Conservation (phyloP, 495 filamentous ascomycete genomes). For the Penicillium cinerascens region DNA sequence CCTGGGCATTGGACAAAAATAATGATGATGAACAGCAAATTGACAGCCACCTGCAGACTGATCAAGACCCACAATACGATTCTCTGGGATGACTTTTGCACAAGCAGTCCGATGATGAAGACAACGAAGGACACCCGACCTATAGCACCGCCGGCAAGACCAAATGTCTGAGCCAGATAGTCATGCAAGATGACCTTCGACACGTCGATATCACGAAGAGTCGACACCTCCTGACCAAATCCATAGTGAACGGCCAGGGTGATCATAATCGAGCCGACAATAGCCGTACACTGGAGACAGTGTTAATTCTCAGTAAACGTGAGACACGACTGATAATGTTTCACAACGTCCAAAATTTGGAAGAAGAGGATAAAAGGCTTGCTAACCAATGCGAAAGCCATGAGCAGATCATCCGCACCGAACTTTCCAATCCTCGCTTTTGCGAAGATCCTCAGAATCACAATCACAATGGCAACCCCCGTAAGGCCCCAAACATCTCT, state of each 20-base stretch:
- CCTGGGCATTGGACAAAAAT: slow-evolving; percentile 38
- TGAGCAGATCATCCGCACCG: slow-evolving; percentile 25
- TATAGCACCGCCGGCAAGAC: slow-evolving; percentile 18
- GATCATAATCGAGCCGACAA: slow-evolving; percentile 23
- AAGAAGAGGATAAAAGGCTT: not conserved
- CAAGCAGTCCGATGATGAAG: slow-evolving; percentile 38
- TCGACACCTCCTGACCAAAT: slow-evolving; percentile 18
- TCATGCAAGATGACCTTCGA: slow-evolving; percentile 25
- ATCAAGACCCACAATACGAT: slow-evolving; percentile 34
- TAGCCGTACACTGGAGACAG: slow-evolving; percentile 16
- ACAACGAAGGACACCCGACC: slow-evolving; percentile 38
- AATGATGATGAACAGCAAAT: slow-evolving; percentile 31
- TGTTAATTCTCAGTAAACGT: not conserved
- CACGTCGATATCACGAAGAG: slow-evolving; percentile 3
- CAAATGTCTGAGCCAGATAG: slow-evolving; percentile 26
- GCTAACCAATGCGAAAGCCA: slow-evolving; percentile 28
- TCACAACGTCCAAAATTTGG: not conserved
- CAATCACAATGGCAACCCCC: slow-evolving; percentile 14
- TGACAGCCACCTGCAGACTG: slow-evolving; percentile 21
- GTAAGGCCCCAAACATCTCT: slow-evolving; percentile 27
- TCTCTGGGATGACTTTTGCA: slow-evolving; percentile 21
- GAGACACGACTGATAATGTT: not conserved
- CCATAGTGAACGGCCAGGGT: slow-evolving; percentile 22
- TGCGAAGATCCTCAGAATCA: slow-evolving; percentile 21
- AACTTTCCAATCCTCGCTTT: slow-evolving; percentile 25